Conservation (phyloP, 2,329 filamentous ascomycete genomes). For the Neofusicoccum parvum region DNA sequence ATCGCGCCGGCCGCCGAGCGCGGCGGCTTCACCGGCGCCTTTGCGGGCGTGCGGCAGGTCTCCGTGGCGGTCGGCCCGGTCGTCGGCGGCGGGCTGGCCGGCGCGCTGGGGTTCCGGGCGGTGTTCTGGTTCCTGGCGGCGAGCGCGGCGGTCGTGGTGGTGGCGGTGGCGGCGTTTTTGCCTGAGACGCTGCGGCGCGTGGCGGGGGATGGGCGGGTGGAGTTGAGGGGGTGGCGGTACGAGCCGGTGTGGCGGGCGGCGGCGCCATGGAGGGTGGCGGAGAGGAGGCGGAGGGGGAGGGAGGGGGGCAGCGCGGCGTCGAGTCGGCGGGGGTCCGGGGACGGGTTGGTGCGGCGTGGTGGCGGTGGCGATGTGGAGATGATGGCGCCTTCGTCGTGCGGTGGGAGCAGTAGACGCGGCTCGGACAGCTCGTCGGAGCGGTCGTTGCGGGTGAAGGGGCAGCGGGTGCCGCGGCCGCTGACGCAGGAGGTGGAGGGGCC, state of each 20-base stretch:
- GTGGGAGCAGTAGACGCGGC: not conserved
- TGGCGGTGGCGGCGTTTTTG: slow-evolving; percentile 36
- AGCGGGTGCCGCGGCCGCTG: not conserved
- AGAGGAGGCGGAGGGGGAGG: not conserved
- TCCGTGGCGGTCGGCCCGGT: slow-evolving; percentile 51
- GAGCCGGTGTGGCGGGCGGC: slow-evolving; percentile 1
- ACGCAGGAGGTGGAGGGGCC: not conserved
- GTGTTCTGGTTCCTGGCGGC: slow-evolving; percentile 57
- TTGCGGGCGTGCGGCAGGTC: slow-evolving; percentile 41
- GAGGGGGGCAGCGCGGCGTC: not conserved
- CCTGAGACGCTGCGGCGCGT: slow-evolving; percentile 43
- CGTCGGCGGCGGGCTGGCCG: slow-evolving; percentile 52
- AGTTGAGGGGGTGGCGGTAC: not conserved
- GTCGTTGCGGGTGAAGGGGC: not conserved
- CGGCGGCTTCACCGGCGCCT: slow-evolving; percentile 46
- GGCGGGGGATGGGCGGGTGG: slow-evolving; percentile 26
- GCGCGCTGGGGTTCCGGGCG: slow-evolving; percentile 52
- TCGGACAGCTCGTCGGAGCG: not conserved
- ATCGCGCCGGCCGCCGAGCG: slow-evolving; percentile 45
- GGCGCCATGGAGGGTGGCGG: not conserved
- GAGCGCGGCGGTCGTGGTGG: slow-evolving; percentile 46
- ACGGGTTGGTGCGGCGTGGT: slow-evolving; percentile 2
- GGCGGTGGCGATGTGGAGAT: not conserved
- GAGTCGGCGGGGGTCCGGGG: slow-evolving; percentile 25
- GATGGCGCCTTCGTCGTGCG: not conserved